Evolutionary conservation across 2,329 filamentous ascomycete species (phyloP), one percentile per base, ranked within the genome.

Genomic region (Phialophora expanda): DNA sequence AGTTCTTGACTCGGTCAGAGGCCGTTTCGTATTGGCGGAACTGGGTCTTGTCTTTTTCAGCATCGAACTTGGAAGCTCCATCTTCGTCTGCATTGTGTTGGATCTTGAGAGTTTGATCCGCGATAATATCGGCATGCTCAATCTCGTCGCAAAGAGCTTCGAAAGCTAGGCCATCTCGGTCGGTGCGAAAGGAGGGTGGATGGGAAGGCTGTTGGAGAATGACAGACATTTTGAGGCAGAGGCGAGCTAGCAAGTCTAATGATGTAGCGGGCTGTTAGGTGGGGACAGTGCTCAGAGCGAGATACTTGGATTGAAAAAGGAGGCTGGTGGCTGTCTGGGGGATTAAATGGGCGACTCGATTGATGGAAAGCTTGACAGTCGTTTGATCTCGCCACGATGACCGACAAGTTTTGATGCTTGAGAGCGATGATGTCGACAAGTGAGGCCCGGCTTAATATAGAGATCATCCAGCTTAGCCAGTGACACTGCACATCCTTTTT

Each of bases 11-110:
- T 58, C 91, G 86, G 79, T 92, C 90, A 80, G 90, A 92, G 50
- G 92, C 91, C 17, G 89, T 88, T 73, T 92, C 88, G 79, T 94
- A 97, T 76, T 95, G 89, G 38, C 93, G 86, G 81, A 94, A 94
- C 70, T 89, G 83, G 24, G 87, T 85, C 82, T 93, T 93, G 83
- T 94, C 89, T 78, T 94, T 94, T 55, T 86, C 81, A 55, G 85
- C 78, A 76, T 93, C 90, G 76, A 93, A 92, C 70, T 89, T 81
- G 66, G 90, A 90, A 66, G 81, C 75, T 53, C 84, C 82, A 74
- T 85, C 85, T 9, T 69, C 58, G 9, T 63, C 59, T 12, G 66
- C 61, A 11, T 74, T 77, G 50, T 78, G 74, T 28, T 73, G 56
- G 12, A 81, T 83, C 70, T 79, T 78, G 69, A 83, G 82, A 72